A percentile compares a stretch with the other conserved stretches of the same genome.
These are phyloP conservation scores for Aquilaria malaccensis DNA, from an alignment of 345 rosid genomes.

Conservation along the genomic window DNA sequence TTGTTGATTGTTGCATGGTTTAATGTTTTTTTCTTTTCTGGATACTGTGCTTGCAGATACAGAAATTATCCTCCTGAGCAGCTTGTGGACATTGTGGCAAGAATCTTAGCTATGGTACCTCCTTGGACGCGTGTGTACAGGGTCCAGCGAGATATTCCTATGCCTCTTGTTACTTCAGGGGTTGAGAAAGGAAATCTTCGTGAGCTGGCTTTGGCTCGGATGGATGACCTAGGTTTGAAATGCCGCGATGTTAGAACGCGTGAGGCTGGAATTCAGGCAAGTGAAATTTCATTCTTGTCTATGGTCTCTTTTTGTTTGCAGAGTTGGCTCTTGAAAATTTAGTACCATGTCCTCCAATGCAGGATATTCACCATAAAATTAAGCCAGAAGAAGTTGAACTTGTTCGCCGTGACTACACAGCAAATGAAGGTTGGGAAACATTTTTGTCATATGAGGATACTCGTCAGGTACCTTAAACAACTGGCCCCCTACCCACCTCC, in stretches of 20 bases:
- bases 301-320: conserved; percentile 1
- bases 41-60: conserved; percentile 36
- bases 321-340: conserved; percentile 8
- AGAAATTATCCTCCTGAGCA: conserved; percentile 98
- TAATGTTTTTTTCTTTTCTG: not conserved
- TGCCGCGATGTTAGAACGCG: conserved; percentile 98
- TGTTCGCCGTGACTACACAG: conserved; percentile 97
- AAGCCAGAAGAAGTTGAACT: conserved; percentile 97
- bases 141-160: conserved; percentile 97
- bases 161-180: conserved; percentile 98
- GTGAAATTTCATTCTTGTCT: conserved; percentile 1
- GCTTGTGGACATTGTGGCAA: conserved; percentile 92
- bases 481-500: not conserved
- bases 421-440: conserved; percentile 99
- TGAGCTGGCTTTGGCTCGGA: conserved; percentile 90
- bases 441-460: conserved; percentile 97
- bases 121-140: conserved; percentile 99
- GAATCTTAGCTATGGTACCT: conserved; percentile 98
- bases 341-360: conserved; percentile 11
- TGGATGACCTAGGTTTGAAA: conserved; percentile 96
- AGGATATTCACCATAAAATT: conserved; percentile 97
- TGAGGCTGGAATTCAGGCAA: conserved; percentile 98
- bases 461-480: conserved; percentile 52
- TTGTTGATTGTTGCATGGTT: conserved; percentile 3
- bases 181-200: conserved; percentile 99